phyloP scores from a whole-genome alignment of 768 basidiomycete species.

The Lentinus tigrinus region DNA sequence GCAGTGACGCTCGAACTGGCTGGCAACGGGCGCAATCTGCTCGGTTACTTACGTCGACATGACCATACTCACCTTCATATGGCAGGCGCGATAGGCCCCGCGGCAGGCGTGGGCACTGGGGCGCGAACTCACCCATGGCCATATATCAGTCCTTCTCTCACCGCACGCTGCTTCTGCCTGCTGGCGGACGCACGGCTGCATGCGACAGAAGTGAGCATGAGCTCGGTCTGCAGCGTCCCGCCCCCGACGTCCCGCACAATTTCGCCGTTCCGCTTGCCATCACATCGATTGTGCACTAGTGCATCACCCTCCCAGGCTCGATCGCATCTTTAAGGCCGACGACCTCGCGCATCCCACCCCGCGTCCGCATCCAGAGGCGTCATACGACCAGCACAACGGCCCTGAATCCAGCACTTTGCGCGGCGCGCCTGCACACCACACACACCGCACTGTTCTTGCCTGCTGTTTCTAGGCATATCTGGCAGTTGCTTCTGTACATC shows the following conservation, averaged over 20 bases:
- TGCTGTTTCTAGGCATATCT: not conserved
- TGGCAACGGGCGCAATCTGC: not conserved
- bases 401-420: not conserved
- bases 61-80: constrained; percentile 14
- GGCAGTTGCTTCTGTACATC: not conserved
- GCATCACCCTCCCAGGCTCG: constrained; percentile 2
- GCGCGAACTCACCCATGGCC: not conserved
- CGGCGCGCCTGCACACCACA: not conserved
- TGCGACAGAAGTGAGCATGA: too few relatives aligned
- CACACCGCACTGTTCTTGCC: not conserved
- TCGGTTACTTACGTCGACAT: constrained; percentile 17
- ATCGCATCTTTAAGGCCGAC: constrained; percentile 3
- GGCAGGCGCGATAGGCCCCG: constrained; percentile 8
- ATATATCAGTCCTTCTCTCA: too few relatives aligned
- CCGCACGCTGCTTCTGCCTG: too few relatives aligned
- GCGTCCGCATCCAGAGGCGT: not conserved
- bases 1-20: not conserved
- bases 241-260: not conserved
- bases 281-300: constrained; percentile 15
- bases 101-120: not conserved
- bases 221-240: too few relatives aligned
- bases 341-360: not conserved
- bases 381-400: too few relatives aligned
- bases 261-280: not conserved
- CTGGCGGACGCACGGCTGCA: too few relatives aligned